These are phyloP conservation scores for Vaccinium vitisidaea DNA, from an alignment of 148 eudicot genomes.

Conservation along the genomic window DNA sequence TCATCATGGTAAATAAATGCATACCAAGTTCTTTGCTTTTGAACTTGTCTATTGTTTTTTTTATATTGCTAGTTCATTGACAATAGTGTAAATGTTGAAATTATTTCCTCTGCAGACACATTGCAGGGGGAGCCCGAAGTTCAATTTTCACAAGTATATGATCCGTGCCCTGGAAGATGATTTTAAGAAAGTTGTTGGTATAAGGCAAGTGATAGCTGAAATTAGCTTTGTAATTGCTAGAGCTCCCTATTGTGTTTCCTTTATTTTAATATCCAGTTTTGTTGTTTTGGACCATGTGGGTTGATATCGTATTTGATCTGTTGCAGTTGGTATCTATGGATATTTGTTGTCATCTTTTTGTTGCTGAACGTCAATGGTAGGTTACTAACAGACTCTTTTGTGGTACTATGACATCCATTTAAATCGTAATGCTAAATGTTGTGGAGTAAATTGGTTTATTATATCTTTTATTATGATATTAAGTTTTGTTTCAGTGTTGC, in stretches of 20 bases:
- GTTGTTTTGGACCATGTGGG: background rate
- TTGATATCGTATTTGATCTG: conserved; percentile 13
- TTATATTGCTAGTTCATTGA: conserved; percentile 11
- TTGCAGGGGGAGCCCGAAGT: conserved; percentile 73
- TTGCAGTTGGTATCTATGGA: conserved; percentile 98
- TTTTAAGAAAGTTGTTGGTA: conserved; percentile 85
- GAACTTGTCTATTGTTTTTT: background rate
- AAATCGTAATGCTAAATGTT: too few relatives aligned
- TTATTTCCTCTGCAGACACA: conserved; percentile 47
- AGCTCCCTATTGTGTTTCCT: background rate
- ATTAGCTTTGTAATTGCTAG: background rate
- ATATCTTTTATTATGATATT: too few relatives aligned
- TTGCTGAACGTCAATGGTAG: conserved; percentile 83
- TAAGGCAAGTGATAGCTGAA: conserved; percentile 56
- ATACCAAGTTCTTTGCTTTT: background rate
- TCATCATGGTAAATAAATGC: conserved; percentile 55
- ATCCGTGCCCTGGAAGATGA: conserved; percentile 93
- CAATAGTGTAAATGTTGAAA: background rate
- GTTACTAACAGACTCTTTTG: background rate
- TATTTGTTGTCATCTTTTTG: conserved; percentile 82
- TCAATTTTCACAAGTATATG: conserved; percentile 97
- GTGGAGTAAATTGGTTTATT: too few relatives aligned
- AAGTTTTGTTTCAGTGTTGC: too few relatives aligned
- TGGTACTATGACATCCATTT: too few relatives aligned
- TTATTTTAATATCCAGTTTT: background rate